Percentiles rank a stretch among this genome's conserved stretches.
Evolutionary conservation across 768 basidiomycete genomes (phyloP).

Genomic region (Xerocomellus dryophilus): DNA sequence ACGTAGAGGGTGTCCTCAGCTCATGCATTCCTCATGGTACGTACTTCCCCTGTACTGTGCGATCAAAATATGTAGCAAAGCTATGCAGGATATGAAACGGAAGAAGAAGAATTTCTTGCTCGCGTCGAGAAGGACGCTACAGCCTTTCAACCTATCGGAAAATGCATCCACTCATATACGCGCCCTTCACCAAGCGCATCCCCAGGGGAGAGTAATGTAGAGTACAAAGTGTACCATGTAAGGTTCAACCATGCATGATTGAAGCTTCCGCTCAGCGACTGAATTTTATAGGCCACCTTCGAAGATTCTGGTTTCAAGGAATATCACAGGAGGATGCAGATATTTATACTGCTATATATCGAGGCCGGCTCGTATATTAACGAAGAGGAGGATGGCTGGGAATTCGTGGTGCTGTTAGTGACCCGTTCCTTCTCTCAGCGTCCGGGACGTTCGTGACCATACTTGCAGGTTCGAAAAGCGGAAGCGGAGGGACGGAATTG

Average conservation of each 20-base stretch:
- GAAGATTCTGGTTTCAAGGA: constrained; percentile 84
- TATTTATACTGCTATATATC: constrained; percentile 92
- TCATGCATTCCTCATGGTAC: constrained; percentile 75
- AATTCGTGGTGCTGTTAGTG: constrained; percentile 83
- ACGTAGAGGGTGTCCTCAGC: constrained; percentile 74
- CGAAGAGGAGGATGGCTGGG: constrained; percentile 93
- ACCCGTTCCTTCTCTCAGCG: neutral
- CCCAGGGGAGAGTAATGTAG: constrained; percentile 57
- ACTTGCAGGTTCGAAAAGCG: constrained; percentile 76
- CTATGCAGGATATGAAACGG: constrained; percentile 62
- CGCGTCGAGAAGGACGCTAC: constrained; percentile 76
- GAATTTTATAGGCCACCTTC: constrained; percentile 65
- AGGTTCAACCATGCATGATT: constrained; percentile 29
- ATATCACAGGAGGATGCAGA: constrained; percentile 88
- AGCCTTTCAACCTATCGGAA: constrained; percentile 74
- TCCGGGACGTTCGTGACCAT: constrained; percentile 1
- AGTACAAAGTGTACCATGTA: constrained; percentile 90
- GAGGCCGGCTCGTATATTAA: constrained; percentile 94
- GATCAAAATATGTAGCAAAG: neutral
- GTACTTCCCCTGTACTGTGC: neutral
- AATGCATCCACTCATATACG: constrained; percentile 72
- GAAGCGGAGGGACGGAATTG: constrained; percentile 51
- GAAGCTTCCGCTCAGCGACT: neutral
- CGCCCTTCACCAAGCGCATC: constrained; percentile 45
- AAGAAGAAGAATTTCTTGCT: constrained; percentile 61